Conservation (phyloP, 345 rosid genomes). For the Linum usitatissimum region DNA sequence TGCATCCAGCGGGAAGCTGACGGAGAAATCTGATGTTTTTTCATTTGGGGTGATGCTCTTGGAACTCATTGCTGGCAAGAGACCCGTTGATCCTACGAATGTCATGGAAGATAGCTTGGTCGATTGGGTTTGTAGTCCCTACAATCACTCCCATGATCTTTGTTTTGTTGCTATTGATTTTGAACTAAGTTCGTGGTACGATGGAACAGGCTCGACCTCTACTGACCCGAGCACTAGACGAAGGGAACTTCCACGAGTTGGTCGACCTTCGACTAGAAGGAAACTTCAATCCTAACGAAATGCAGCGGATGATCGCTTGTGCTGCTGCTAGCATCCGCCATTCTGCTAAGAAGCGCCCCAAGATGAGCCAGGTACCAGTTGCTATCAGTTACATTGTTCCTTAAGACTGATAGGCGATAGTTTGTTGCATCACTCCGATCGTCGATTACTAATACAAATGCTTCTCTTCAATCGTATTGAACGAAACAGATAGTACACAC, state of each 20-base stretch:
- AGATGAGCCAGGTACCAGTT: conserved; percentile 64
- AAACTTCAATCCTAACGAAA: conserved; percentile 40
- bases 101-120: conserved; percentile 82
- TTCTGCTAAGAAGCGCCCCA: conserved; percentile 63
- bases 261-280: conserved; percentile 59
- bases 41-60: conserved; percentile 78
- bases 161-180: conserved; percentile 4
- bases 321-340: conserved; percentile 69
- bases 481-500: conserved; percentile 54
- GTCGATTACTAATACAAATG: no score
- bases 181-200: neutral
- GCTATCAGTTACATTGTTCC: neutral
- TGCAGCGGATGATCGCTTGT: conserved; percentile 66
- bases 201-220: conserved; percentile 60
- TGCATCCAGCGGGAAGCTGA: conserved; percentile 78
- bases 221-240: conserved; percentile 37
- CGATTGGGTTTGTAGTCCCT: conserved; percentile 54
- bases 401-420: no score
- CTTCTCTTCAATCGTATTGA: neutral
- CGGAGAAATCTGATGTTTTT: conserved; percentile 88
- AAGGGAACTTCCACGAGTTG: conserved; percentile 37
- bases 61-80: conserved; percentile 73
- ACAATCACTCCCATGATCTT: neutral
- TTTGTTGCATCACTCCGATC: no score
- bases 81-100: conserved; percentile 41